A percentile compares a stretch with the other conserved stretches of the same genome.
phyloP scores from a whole-genome alignment of 805 yeast genomes.

The Candida parachauliodes region DNA sequence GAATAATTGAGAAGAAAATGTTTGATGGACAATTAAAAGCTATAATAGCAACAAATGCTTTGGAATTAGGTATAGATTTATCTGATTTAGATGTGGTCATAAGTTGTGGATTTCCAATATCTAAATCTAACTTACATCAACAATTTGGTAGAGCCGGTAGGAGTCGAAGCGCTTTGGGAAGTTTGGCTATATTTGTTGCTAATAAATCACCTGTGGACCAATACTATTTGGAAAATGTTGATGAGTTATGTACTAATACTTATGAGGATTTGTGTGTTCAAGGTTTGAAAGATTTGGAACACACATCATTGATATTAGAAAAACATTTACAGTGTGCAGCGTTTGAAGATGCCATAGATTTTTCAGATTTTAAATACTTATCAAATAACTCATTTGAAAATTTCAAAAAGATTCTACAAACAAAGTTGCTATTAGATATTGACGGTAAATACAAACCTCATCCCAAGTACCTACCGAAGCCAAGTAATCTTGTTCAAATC shows the following conservation, averaged over 20 bases:
- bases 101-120: constrained; percentile 88
- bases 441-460: constrained; percentile 28
- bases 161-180: constrained; percentile 62
- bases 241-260: constrained; percentile 44
- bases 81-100: constrained; percentile 90
- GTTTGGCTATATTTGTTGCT: constrained; percentile 80
- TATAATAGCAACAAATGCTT: constrained; percentile 89
- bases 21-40: constrained; percentile 82
- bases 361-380: constrained; percentile 57
- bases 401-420: constrained; percentile 26
- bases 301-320: constrained; percentile 51
- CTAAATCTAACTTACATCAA: constrained; percentile 85
- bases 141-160: constrained; percentile 98
- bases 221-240: constrained; percentile 70
- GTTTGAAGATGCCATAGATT: constrained; percentile 67
- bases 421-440: constrained; percentile 33
- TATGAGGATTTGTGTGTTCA: constrained; percentile 42
- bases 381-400: constrained; percentile 24
- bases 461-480: constrained; percentile 72
- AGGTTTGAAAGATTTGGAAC: constrained; percentile 30
- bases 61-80: constrained; percentile 93
- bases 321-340: constrained; percentile 95
- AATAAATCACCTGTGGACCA: constrained; percentile 85
- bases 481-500: constrained; percentile 68
- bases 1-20: constrained; percentile 87